Percentiles rank a stretch among this genome's conserved stretches.
phyloP scores from a whole-genome alignment of 1,139 yeast genomes.

The Taphrina pruni region DNA sequence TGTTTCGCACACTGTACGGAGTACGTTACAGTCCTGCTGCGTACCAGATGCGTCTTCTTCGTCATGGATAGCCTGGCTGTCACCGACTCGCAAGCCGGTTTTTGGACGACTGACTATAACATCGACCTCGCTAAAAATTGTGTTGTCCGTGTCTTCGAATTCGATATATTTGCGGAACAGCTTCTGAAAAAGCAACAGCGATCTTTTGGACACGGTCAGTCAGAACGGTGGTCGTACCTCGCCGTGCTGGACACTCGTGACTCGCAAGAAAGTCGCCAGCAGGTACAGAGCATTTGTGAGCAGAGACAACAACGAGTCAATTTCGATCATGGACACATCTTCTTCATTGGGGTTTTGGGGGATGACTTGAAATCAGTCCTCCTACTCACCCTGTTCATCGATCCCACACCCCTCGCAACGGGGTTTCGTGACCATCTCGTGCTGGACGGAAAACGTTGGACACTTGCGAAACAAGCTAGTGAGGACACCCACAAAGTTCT shows the following conservation, averaged over 20 bases:
- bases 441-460: constrained; percentile 20
- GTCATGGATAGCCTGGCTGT: not conserved
- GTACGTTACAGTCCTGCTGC: constrained; percentile 10
- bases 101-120: constrained; percentile 7
- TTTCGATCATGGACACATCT: not conserved
- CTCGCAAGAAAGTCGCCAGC: not conserved
- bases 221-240: constrained; percentile 12
- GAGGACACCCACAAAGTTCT: not conserved
- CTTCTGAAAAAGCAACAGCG: constrained; percentile 3
- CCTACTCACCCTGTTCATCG: constrained; percentile 1
- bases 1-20: constrained; percentile 10
- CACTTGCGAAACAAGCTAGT: not conserved
- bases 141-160: not conserved
- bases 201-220: not conserved
- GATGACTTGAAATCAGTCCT: constrained; percentile 17
- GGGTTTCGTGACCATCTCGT: not conserved
- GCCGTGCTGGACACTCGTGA: not conserved
- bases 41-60: constrained; percentile 18
- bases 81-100: not conserved
- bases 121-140: not conserved
- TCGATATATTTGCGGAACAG: constrained; percentile 16
- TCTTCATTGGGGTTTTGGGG: constrained; percentile 13
- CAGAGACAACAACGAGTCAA: not conserved
- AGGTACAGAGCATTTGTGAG: not conserved
- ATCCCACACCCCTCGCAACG: not conserved